Evolutionary conservation across 768 basidiomycete species (phyloP).

Genomic region (Boletus speciosus): DNA sequence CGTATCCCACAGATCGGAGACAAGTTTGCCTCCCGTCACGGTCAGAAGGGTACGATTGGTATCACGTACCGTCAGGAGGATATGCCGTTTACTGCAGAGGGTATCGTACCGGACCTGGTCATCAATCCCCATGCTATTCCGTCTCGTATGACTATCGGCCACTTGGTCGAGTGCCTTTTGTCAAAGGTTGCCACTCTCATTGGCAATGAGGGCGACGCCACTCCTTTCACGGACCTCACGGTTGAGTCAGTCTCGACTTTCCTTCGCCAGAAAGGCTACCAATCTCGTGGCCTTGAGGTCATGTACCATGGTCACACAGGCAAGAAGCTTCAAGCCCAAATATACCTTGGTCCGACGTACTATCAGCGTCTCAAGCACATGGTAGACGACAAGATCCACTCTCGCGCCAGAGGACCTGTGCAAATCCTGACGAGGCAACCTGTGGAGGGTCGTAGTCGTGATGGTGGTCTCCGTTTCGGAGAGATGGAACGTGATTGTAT

Average conservation of each 20-base stretch:
- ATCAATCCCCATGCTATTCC: conserved; percentile 99
- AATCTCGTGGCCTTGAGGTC: conserved; percentile 93
- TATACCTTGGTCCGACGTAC: conserved; percentile 98
- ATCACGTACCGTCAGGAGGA: conserved; percentile 99
- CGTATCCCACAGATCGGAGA: conserved; percentile 98
- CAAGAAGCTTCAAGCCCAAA: conserved; percentile 95
- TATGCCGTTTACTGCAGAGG: conserved; percentile 98
- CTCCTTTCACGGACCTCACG: conserved; percentile 96
- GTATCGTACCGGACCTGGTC: conserved; percentile 94
- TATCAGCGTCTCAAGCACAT: conserved; percentile 99
- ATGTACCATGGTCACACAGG: conserved; percentile 99
- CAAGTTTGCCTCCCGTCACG: conserved; percentile 99
- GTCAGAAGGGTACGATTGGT: conserved; percentile 99
- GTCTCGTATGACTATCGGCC: conserved; percentile 99
- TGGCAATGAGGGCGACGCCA: conserved; percentile 97
- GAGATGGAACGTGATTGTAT: conserved; percentile 99
- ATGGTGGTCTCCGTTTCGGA: conserved; percentile 98
- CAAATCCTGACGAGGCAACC: conserved; percentile 97
- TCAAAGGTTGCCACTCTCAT: conserved; percentile 95
- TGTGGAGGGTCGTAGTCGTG: conserved; percentile 97
- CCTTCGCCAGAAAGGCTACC: conserved; percentile 87
- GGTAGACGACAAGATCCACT: conserved; percentile 99
- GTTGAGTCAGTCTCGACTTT: conserved; percentile 97
- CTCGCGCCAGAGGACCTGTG: conserved; percentile 93
- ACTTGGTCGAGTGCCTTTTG: conserved; percentile 96